phyloP scores from a whole-genome alignment of 164 flowering plant genomes.

The Warburgia ugandensis region DNA sequence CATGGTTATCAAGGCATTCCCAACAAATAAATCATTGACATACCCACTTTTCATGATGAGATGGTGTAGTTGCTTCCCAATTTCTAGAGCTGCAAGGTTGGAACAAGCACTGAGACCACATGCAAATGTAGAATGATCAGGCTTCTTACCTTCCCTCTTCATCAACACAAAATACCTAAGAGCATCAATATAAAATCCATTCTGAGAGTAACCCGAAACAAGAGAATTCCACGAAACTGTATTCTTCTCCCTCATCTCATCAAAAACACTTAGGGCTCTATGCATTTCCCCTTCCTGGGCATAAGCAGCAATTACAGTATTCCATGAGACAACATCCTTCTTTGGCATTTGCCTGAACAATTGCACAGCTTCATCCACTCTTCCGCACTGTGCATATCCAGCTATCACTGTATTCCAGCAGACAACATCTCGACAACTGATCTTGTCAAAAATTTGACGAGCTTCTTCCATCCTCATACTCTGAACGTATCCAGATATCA shows the following conservation, averaged over 20 bases:
- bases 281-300: conserved; percentile 9
- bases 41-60: conserved; percentile 13
- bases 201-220: conserved; percentile 15
- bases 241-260: conserved; percentile 47
- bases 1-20: conserved; percentile 18
- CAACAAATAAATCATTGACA: conserved; percentile 11
- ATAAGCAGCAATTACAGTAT: conserved; percentile 9
- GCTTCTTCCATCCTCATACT: conserved; percentile 15
- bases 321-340: conserved; percentile 11
- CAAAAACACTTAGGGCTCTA: conserved; percentile 5
- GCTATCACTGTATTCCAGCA: conserved; percentile 15
- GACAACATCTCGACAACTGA: conserved; percentile 7
- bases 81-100: conserved; percentile 17
- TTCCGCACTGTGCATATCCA: conserved; percentile 10
- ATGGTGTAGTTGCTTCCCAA: conserved; percentile 15
- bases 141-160: conserved; percentile 11
- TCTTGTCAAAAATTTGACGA: conserved; percentile 9
- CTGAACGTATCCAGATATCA: conserved; percentile 16
- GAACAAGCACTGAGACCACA: conserved; percentile 13
- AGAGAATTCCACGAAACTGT: conserved; percentile 16
- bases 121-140: conserved; percentile 17
- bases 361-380: conserved; percentile 11
- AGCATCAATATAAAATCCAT: conserved; percentile 12
- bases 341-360: conserved; percentile 12
- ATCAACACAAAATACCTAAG: conserved; percentile 10